Conservation (phyloP, 805 yeast genomes). For the Saturnispora halmiae region DNA sequence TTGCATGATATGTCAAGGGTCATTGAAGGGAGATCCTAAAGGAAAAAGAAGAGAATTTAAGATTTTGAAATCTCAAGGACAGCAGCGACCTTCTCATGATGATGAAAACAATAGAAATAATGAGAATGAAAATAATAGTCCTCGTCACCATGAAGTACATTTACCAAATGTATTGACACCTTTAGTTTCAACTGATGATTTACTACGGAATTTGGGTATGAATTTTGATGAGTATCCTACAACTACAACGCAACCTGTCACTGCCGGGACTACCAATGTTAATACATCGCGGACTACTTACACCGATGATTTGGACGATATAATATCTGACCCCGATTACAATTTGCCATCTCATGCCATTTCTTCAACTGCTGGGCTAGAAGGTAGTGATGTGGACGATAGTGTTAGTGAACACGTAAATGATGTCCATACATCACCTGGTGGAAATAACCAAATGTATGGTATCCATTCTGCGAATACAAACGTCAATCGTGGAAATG, state of each 20-base stretch:
- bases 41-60: conserved; percentile 4
- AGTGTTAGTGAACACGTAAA: conserved; percentile 5
- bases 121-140: neutral
- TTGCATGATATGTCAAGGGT: conserved; percentile 65
- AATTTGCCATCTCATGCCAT: neutral
- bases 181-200: conserved; percentile 8
- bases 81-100: too few relatives aligned
- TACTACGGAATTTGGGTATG: conserved; percentile 8
- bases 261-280: neutral
- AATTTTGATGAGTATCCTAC: conserved; percentile 8
- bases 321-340: conserved; percentile 7
- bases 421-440: neutral
- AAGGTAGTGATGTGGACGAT: neutral
- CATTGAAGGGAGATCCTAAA: neutral
- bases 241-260: conserved; percentile 2
- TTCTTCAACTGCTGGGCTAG: neutral
- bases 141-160: neutral
- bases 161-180: conserved; percentile 9
- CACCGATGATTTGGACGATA: conserved; percentile 8
- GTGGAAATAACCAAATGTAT: neutral
- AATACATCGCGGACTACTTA: conserved; percentile 4
- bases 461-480: neutral
- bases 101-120: neutral
- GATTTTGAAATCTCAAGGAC: neutral
- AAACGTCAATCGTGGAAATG: neutral